Percentiles rank a stretch among this genome's conserved stretches.
Conservation (phyloP, 1,284 basidiomycete genomes). For the Naganishia liquefaciens region DNA sequence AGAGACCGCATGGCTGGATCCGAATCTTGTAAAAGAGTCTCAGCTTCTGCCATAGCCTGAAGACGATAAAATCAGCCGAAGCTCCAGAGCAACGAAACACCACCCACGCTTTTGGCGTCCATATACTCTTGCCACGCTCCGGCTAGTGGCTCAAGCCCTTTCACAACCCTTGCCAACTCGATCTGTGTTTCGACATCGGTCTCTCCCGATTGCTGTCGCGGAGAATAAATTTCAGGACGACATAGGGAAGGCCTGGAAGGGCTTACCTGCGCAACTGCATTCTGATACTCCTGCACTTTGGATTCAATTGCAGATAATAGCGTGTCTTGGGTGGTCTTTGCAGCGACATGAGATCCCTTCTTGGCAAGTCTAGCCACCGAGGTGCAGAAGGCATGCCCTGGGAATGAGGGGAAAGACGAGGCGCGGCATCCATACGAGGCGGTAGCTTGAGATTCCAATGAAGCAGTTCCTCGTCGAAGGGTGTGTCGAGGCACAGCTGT, state of each 20-base stretch:
- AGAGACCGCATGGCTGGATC: constrained; percentile 75
- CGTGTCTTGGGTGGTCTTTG: constrained; percentile 8
- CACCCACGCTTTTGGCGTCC: constrained; percentile 37
- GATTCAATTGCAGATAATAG: constrained; percentile 17
- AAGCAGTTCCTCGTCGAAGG: not conserved
- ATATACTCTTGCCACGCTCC: constrained; percentile 60
- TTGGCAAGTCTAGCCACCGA: not conserved
- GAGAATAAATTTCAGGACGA: not conserved
- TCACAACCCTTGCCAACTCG: constrained; percentile 58
- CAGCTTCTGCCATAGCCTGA: constrained; percentile 67
- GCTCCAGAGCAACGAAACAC: not conserved
- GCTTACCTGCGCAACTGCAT: constrained; percentile 37
- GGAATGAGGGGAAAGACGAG: not conserved
- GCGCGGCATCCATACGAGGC: not conserved
- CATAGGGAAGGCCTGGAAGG: not conserved
- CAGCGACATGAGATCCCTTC: not conserved
- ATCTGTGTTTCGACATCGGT: constrained; percentile 43
- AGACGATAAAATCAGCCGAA: not conserved
- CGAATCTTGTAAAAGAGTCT: constrained; percentile 67
- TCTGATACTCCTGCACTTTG: constrained; percentile 36
- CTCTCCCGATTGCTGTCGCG: constrained; percentile 23
- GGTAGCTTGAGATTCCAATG: not conserved
- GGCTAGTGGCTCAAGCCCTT: constrained; percentile 61
- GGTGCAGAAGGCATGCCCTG: not conserved
- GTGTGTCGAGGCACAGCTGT: too few relatives aligned